These are phyloP conservation scores for Fusarium haematococcum DNA, from an alignment of 2,329 filamentous ascomycete species.

Conservation along the genomic window DNA sequence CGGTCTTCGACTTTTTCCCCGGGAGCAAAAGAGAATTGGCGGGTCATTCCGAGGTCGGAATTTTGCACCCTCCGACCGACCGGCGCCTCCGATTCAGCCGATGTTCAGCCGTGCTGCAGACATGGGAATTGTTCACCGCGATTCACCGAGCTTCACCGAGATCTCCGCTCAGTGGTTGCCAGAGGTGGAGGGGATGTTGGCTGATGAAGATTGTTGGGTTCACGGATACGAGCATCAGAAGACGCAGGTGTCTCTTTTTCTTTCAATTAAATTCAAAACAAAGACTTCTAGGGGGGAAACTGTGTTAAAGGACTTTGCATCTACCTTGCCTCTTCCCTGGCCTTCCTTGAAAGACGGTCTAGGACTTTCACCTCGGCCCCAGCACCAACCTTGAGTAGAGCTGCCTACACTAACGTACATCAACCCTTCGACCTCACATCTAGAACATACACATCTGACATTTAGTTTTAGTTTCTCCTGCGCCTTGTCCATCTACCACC, in stretches of 20 bases:
- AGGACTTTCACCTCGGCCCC: neutral
- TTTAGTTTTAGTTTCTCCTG: neutral
- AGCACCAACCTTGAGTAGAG: neutral
- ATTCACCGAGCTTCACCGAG: constrained; percentile 25
- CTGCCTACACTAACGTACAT: neutral
- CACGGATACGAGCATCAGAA: neutral
- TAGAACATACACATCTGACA: neutral
- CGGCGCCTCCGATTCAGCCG: constrained; percentile 36
- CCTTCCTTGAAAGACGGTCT: neutral
- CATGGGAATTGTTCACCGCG: neutral
- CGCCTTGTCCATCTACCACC: neutral
- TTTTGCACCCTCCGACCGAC: constrained; percentile 45
- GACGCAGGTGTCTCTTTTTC: neutral
- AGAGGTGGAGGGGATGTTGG: neutral
- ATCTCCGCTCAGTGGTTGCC: constrained; percentile 11
- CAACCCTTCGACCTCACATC: neutral
- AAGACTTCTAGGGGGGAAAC: neutral
- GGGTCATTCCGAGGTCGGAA: constrained; percentile 47
- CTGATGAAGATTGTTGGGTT: neutral
- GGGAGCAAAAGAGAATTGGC: constrained; percentile 29
- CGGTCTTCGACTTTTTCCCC: constrained; percentile 44
- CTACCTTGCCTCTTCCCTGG: neutral
- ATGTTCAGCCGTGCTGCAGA: constrained; percentile 30
- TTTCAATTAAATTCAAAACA: neutral
- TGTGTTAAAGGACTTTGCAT: neutral